Conservation (phyloP, 176 grass and related monocot genomes). For the Lolium multiflorum region DNA sequence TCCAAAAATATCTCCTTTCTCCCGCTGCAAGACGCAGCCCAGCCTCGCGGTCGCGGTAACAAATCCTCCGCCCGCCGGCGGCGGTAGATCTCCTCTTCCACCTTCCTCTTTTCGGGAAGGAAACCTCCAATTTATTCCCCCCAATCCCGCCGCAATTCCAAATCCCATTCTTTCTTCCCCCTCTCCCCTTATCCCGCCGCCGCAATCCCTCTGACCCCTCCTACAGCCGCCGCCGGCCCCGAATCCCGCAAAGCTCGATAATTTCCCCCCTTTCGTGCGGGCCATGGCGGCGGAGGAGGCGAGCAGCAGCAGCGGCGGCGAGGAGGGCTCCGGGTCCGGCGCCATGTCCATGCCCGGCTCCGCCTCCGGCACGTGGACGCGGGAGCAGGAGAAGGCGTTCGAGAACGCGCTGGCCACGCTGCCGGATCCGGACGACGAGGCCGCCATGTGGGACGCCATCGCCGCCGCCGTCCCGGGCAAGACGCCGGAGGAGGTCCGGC, state of each 20-base stretch:
- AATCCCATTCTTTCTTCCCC: not conserved
- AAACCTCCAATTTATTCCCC: constrained; percentile 47
- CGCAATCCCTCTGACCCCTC: constrained; percentile 25
- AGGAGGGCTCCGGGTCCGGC: constrained; percentile 29
- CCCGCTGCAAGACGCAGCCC: not conserved
- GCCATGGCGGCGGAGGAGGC: constrained; percentile 69
- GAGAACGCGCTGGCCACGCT: constrained; percentile 72
- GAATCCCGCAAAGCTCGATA: not conserved
- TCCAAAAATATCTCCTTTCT: constrained; percentile 37
- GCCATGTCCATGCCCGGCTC: not conserved
- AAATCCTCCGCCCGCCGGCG: constrained; percentile 9
- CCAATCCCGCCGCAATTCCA: constrained; percentile 39
- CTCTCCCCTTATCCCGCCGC: constrained; percentile 56
- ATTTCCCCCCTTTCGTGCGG: not conserved
- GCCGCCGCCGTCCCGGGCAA: constrained; percentile 68
- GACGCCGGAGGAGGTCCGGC: constrained; percentile 69
- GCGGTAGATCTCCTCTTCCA: constrained; percentile 44
- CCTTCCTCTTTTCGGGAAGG: not conserved
- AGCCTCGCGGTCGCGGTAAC: constrained; percentile 27
- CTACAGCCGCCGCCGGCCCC: not conserved
- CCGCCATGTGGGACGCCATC: constrained; percentile 65
- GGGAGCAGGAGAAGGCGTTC: constrained; percentile 88
- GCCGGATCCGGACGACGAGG: constrained; percentile 43
- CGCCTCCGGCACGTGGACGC: constrained; percentile 72
- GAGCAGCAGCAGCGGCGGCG: constrained; percentile 61